These are phyloP conservation scores for Metschnikowia anglica DNA, from an alignment of 805 yeast species.

Conservation along the genomic window DNA sequence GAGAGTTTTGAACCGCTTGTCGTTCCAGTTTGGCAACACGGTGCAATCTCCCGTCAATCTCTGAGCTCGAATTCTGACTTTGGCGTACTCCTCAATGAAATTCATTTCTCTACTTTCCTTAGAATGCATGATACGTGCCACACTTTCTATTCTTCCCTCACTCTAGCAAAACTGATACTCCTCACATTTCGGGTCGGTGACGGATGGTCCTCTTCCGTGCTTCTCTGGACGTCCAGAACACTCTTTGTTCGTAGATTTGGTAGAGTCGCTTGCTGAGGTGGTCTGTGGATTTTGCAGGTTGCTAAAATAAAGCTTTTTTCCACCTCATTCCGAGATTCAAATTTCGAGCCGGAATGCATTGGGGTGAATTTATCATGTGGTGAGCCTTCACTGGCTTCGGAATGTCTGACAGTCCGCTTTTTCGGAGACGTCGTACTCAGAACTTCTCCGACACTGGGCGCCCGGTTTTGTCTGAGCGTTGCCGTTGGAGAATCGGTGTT, in stretches of 20 bases:
- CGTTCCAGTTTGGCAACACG: constrained; percentile 5
- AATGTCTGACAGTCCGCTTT: constrained; percentile 1
- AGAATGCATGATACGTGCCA: background rate
- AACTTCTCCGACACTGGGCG: constrained; percentile 4
- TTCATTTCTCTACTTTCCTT: background rate
- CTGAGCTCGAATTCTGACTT: too few relatives aligned
- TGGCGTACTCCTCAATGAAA: too few relatives aligned
- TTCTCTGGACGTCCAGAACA: background rate
- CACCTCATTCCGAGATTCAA: background rate
- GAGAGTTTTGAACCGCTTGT: constrained; percentile 1
- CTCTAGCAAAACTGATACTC: constrained; percentile 21
- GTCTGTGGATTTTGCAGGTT: background rate
- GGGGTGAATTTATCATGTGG: background rate
- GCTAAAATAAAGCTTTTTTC: constrained; percentile 5
- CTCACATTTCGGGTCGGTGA: constrained; percentile 12
- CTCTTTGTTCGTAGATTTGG: constrained; percentile 3
- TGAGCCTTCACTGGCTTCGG: constrained; percentile 3
- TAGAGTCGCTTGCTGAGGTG: constrained; percentile 1
- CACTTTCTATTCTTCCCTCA: constrained; percentile 15
- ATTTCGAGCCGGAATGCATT: background rate
- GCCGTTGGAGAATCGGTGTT: constrained; percentile 3
- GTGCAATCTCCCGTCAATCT: background rate
- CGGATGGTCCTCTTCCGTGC: constrained; percentile 2
- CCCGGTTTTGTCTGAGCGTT: constrained; percentile 2
- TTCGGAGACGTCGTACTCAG: background rate